Percentiles rank a stretch among this genome's conserved stretches.
Evolutionary conservation across 23 red algal genomes (phyloP).

Genomic region (Gracilaria domingensis): DNA sequence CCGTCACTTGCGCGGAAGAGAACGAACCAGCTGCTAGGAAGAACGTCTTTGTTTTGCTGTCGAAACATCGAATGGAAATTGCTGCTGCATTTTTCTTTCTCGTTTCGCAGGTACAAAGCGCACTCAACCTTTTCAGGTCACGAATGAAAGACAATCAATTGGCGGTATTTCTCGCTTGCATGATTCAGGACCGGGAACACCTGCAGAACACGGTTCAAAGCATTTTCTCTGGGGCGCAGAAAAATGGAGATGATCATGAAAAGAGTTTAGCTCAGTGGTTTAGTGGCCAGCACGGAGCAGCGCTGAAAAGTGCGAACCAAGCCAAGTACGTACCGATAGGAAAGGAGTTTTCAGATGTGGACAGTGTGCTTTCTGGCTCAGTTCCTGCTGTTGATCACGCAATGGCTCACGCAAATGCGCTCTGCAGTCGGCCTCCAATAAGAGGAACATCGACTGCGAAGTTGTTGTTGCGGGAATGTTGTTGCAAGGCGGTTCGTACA

Average conservation of each 20-base stretch:
- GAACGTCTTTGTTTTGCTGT: conserved; percentile 85
- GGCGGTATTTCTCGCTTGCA: conserved; percentile 67
- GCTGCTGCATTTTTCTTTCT: conserved; percentile 85
- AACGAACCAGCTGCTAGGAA: conserved; percentile 77
- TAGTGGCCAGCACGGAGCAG: conserved; percentile 40
- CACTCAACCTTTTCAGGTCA: conserved; percentile 41
- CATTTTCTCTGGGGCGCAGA: conserved; percentile 4
- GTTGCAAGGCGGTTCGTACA: conserved; percentile 46
- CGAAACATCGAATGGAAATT: conserved; percentile 78
- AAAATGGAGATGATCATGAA: conserved; percentile 43
- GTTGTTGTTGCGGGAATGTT: conserved; percentile 6
- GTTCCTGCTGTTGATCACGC: conserved; percentile 48
- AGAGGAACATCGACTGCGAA: conserved; percentile 20
- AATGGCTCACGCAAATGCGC: conserved; percentile 42
- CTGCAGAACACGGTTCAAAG: conserved; percentile 40
- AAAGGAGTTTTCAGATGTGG: background rate
- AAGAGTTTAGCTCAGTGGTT: conserved; percentile 82
- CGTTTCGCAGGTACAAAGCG: conserved; percentile 56
- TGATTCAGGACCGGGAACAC: conserved; percentile 22
- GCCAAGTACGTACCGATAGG: conserved; percentile 24
- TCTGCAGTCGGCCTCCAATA: conserved; percentile 55
- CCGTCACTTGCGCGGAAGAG: conserved; percentile 52
- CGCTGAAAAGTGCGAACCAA: conserved; percentile 36
- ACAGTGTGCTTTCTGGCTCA: conserved; percentile 15
- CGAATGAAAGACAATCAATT: conserved; percentile 79